phyloP scores from a whole-genome alignment of 2,329 filamentous ascomycete genomes.

The Apiospora marii region DNA sequence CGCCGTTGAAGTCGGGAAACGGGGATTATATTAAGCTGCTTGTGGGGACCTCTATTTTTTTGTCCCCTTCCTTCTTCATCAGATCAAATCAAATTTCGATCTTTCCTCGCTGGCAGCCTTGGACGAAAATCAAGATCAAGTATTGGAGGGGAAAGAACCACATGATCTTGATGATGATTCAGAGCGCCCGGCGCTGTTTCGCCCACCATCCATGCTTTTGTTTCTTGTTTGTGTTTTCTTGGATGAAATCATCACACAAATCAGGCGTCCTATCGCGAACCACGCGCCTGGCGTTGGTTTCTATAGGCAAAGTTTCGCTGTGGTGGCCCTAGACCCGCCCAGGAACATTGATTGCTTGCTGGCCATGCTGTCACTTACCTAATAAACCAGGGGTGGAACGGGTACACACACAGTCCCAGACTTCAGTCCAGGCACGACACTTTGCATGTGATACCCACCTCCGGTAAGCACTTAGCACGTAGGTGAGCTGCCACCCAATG shows the following conservation, averaged over 20 bases:
- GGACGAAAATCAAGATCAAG: background rate
- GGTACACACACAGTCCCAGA: background rate
- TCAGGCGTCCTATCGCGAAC: background rate
- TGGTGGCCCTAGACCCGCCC: background rate
- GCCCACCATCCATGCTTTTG: background rate
- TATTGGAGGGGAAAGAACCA: background rate
- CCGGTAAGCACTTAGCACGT: background rate
- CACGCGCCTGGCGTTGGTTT: constrained; percentile 2
- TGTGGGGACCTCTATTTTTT: background rate
- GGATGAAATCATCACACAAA: constrained; percentile 12
- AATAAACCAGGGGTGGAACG: background rate
- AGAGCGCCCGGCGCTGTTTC: background rate
- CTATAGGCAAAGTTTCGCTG: constrained; percentile 4
- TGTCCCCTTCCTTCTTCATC: background rate
- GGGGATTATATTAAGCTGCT: constrained; percentile 7
- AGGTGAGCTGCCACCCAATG: constrained; percentile 5
- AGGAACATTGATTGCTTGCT: background rate
- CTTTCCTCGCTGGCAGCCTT: background rate
- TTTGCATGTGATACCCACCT: constrained; percentile 18
- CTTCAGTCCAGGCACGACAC: constrained; percentile 5
- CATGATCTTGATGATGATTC: background rate
- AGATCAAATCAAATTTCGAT: background rate
- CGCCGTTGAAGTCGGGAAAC: constrained; percentile 22
- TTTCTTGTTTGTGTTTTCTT: constrained; percentile 3
- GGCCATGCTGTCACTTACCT: background rate